Percentiles rank a stretch among this genome's conserved stretches.
Evolutionary conservation across 148 eudicot genomes (phyloP).

Genomic region (Linanthus parryae): DNA sequence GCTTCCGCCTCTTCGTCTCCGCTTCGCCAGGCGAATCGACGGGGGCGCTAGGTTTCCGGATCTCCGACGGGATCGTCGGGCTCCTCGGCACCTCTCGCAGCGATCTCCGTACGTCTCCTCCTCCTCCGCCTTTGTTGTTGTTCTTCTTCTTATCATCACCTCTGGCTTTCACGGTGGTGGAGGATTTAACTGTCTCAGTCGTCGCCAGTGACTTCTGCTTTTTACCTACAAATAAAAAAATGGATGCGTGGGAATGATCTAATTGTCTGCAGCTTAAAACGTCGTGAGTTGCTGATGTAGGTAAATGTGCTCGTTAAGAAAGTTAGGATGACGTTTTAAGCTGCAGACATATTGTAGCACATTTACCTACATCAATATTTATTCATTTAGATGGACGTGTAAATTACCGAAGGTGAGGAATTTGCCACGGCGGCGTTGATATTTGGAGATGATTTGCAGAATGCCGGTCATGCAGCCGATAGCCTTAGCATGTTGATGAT

Average conservation of each 20-base stretch:
- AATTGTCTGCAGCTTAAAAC: no score
- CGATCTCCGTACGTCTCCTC: constrained; percentile 2
- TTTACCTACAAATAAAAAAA: background rate
- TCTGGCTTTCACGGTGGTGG: background rate
- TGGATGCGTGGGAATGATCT: no score
- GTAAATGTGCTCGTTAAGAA: no score
- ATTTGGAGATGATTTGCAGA: constrained; percentile 53
- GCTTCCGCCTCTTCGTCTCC: constrained; percentile 48
- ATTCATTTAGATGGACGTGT: background rate
- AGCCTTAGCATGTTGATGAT: constrained; percentile 29
- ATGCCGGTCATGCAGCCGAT: constrained; percentile 81
- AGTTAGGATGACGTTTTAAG: background rate
- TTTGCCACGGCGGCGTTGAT: constrained; percentile 40
- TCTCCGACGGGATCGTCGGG: constrained; percentile 46
- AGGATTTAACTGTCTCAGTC: background rate
- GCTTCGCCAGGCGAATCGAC: no score
- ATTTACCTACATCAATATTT: background rate
- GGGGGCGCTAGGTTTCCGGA: no score
- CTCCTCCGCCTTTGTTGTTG: background rate
- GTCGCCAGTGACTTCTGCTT: background rate
- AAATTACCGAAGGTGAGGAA: constrained; percentile 57
- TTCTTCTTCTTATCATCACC: background rate
- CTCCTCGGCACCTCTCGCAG: constrained; percentile 37
- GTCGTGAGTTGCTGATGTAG: no score
- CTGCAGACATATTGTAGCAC: no score